A percentile compares a stretch with the other conserved stretches of the same genome.
These are phyloP conservation scores for Selaginella moellendorffii DNA, from an alignment of 75 land plant species.

Conservation along the genomic window DNA sequence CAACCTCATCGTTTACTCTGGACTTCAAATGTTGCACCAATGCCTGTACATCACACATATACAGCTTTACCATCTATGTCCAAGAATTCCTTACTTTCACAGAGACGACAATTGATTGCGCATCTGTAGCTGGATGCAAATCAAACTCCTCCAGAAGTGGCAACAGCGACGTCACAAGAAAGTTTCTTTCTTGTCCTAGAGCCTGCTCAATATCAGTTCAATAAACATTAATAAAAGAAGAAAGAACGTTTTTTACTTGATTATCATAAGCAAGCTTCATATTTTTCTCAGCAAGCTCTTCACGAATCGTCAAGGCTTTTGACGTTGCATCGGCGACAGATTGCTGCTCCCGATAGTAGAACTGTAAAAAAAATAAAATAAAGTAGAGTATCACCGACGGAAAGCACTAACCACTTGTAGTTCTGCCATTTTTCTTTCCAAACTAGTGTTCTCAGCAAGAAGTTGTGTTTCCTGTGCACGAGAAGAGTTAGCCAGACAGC, in stretches of 20 bases:
- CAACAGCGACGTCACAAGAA: slow-evolving; percentile 52
- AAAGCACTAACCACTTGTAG: slow-evolving; percentile 16
- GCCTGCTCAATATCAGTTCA: slow-evolving; percentile 24
- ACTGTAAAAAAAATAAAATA: slow-evolving; percentile 27
- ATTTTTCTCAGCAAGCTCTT: slow-evolving; percentile 18
- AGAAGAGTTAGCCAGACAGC: background rate
- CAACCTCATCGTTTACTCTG: background rate
- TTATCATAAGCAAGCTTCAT: slow-evolving; percentile 19
- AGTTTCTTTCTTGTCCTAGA: slow-evolving; percentile 59
- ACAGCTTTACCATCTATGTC: no score
- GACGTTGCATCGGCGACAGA: slow-evolving; percentile 81
- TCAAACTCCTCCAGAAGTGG: slow-evolving; percentile 71
- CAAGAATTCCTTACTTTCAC: no score
- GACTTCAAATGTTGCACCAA: background rate
- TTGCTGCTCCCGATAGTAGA: slow-evolving; percentile 93
- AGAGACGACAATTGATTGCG: slow-evolving; percentile 71
- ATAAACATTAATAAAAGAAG: background rate
- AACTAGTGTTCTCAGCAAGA: slow-evolving; percentile 18
- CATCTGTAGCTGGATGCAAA: slow-evolving; percentile 70
- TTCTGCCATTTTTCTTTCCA: slow-evolving; percentile 20
- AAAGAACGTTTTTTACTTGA: slow-evolving; percentile 38
- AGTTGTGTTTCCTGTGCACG: slow-evolving; percentile 21
- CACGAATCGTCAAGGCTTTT: slow-evolving; percentile 33
- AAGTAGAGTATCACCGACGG: background rate
- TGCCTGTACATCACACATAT: background rate